Evolutionary conservation across 169 alveolate species (phyloP).

Genomic region (Theileria annulata): DNA sequence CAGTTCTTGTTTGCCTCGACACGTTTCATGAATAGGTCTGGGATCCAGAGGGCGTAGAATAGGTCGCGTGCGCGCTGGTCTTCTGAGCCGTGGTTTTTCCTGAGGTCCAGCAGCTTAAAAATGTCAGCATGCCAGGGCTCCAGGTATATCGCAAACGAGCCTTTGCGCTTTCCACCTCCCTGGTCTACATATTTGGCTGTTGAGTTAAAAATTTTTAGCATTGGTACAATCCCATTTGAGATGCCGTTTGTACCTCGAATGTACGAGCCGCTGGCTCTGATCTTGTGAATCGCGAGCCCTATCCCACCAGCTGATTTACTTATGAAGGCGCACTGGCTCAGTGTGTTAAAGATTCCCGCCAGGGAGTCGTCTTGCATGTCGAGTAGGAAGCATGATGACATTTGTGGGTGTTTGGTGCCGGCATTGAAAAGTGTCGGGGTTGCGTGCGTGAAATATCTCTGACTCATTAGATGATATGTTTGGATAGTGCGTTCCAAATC

Average conservation of each 20-base stretch:
- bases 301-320: slow-evolving; percentile 99
- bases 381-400: slow-evolving; percentile 95
- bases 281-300: slow-evolving; percentile 94
- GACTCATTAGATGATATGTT: slow-evolving; percentile 93
- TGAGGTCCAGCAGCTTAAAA: slow-evolving; percentile 91
- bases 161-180: slow-evolving; percentile 97
- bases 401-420: slow-evolving; percentile 95
- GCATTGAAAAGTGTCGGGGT: slow-evolving; percentile 98
- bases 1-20: slow-evolving; percentile 92
- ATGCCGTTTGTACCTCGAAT: slow-evolving; percentile 97
- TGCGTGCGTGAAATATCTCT: slow-evolving; percentile 96
- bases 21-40: slow-evolving; percentile 98
- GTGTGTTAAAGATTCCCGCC: slow-evolving; percentile 96
- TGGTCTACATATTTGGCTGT: slow-evolving; percentile 93
- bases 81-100: slow-evolving; percentile 97
- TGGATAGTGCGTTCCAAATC: slow-evolving; percentile 91
- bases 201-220: slow-evolving; percentile 95
- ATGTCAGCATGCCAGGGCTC: slow-evolving; percentile 99
- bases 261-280: slow-evolving; percentile 94
- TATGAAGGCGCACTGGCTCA: slow-evolving; percentile 93
- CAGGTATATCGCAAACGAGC: slow-evolving; percentile 96
- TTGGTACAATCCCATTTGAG: slow-evolving; percentile 97
- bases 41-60: slow-evolving; percentile 98
- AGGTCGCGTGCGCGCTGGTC: slow-evolving; percentile 97
- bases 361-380: slow-evolving; percentile 94